A percentile compares a stretch with the other conserved stretches of the same genome.
These are phyloP conservation scores for Vitis amurensis DNA, from an alignment of 164 flowering plant species.

Conservation along the genomic window DNA sequence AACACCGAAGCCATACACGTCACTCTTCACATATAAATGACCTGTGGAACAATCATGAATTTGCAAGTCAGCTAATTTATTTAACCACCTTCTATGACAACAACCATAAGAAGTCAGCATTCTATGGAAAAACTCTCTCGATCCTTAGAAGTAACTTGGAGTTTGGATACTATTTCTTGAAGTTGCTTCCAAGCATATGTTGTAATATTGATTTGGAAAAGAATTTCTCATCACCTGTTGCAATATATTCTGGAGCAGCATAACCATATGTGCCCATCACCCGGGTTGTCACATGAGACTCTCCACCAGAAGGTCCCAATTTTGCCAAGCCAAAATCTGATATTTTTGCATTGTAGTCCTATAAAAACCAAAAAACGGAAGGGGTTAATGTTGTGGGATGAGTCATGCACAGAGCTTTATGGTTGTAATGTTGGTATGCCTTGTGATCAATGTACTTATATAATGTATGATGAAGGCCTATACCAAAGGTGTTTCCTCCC, in stretches of 20 bases:
- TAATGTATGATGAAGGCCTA: background rate
- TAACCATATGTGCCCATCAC: slow-evolving; percentile 57
- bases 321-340: slow-evolving; percentile 62
- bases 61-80: background rate
- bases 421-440: no score
- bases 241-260: slow-evolving; percentile 54
- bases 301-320: slow-evolving; percentile 44
- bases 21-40: slow-evolving; percentile 53
- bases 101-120: no score
- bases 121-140: no score
- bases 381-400: background rate
- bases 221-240: slow-evolving; percentile 33
- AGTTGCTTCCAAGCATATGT: background rate
- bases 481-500: background rate
- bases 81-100: background rate
- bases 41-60: slow-evolving; percentile 21
- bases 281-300: slow-evolving; percentile 51
- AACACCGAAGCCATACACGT: slow-evolving; percentile 57
- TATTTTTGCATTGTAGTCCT: slow-evolving; percentile 54
- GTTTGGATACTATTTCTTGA: no score
- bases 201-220: background rate
- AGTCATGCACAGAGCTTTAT: background rate
- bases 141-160: no score
- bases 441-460: no score
- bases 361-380: background rate